Evolutionary conservation across 306 rosid genomes (phyloP).

Genomic region (Castanopsis chinensis): DNA sequence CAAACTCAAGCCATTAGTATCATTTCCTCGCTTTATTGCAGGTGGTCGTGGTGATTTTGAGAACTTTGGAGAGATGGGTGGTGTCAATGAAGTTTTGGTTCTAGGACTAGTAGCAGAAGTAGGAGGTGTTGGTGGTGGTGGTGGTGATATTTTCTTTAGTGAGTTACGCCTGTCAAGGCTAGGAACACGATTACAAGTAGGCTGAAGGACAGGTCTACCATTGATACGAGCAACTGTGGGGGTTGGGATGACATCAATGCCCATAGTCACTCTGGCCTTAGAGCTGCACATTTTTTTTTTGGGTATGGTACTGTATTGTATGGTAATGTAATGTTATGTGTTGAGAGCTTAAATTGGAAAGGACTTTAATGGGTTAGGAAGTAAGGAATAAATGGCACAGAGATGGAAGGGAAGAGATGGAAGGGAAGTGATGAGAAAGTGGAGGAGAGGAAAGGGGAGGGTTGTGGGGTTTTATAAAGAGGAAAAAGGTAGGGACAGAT

Average conservation of each 20-base stretch:
- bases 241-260: slow-evolving; percentile 34
- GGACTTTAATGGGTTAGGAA: slow-evolving; percentile 7
- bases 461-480: slow-evolving; percentile 46
- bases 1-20: slow-evolving; percentile 49
- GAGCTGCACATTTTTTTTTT: slow-evolving; percentile 62
- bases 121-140: slow-evolving; percentile 43
- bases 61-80: slow-evolving; percentile 68
- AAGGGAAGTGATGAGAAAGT: slow-evolving; percentile 21
- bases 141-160: slow-evolving; percentile 53
- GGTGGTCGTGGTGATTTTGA: slow-evolving; percentile 77
- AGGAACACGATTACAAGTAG: slow-evolving; percentile 75
- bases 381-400: slow-evolving; percentile 19
- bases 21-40: slow-evolving; percentile 68
- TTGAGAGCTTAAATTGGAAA: neutral
- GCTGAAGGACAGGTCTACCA: slow-evolving; percentile 86
- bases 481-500: slow-evolving; percentile 35
- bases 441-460: slow-evolving; percentile 42
- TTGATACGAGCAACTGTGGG: slow-evolving; percentile 55
- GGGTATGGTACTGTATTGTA: no score
- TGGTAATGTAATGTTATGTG: neutral
- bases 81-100: slow-evolving; percentile 38
- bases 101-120: slow-evolving; percentile 30
- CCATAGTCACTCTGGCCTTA: slow-evolving; percentile 57
- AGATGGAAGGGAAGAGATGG: neutral
- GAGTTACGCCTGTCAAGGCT: slow-evolving; percentile 63